Evolutionary conservation across 768 basidiomycete genomes (phyloP), one percentile per base, ranked within the genome.

Genomic region (Agaricus subrufescens): DNA sequence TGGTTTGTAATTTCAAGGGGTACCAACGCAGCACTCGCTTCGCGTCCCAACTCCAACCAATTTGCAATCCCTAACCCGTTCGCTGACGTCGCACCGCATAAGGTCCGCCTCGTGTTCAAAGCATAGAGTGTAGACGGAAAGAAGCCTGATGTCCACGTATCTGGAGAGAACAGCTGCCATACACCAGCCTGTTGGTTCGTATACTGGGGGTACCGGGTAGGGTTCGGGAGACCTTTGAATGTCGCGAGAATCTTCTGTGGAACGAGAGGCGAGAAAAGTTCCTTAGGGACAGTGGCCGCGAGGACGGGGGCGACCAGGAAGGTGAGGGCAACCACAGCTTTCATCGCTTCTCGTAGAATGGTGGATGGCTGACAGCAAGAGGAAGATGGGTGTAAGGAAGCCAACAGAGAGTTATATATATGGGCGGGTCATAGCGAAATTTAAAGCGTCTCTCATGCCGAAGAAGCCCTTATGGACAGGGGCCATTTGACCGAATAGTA

Each of bases 121-220:
- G 79, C 84, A 60, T 88, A 88, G 27, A 77, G 68, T 2, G 79
- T 79, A 9, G 75, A 74, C 1, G 85, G 84, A 66, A 87, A 83
- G 73, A 88, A 87, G 0, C 84, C 85, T 1, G 83, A 79, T 0
- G 85, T 85, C 85, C 86, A 87, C 2, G 78, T 79, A 60, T 85
- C 75, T 0, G 84, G 76, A 4, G 56, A 45, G 67, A 84, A 82
- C 59, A 71, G 76, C 5, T 71, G 66, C 86, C 85, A 88, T 2
- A 66, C 62, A 0, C 85, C 85, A 0, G 59, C 63, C 25, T 58
- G 66, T 30, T 56, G 55, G 54, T 78, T 75, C 3, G 87, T 89
- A 59, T 80, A 86, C 59, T 86, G 81, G 1, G 87, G 86, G 65
- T 84, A 83, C 50, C 72, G 60, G 30, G 76, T 65, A 2, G 81